Conservation (phyloP, 305 asterid species). For the Striga hermonthica region DNA sequence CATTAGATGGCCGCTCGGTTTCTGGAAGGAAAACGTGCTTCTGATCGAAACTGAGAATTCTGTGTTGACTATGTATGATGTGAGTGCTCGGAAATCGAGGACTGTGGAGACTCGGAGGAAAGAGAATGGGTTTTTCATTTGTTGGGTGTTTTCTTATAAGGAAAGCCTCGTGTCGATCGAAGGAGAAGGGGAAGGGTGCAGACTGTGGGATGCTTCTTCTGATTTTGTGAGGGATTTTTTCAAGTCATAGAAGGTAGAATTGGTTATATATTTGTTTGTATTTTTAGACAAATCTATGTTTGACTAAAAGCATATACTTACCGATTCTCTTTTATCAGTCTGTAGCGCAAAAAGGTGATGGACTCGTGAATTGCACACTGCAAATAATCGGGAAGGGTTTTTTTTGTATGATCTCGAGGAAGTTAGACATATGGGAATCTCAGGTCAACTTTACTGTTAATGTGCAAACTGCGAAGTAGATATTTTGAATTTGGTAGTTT, state of each 20-base stretch:
- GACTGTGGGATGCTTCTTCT: slow-evolving; percentile 38
- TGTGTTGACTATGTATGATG: slow-evolving; percentile 31
- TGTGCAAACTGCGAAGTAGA: too few species aligned
- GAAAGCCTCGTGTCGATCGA: slow-evolving; percentile 48
- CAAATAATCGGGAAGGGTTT: too few species aligned
- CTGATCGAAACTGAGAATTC: slow-evolving; percentile 33
- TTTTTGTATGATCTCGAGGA: too few species aligned
- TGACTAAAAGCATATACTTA: too few species aligned
- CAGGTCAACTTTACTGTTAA: too few species aligned
- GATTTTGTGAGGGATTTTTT: slow-evolving; percentile 34
- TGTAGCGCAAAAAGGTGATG: too few species aligned
- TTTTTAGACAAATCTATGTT: too few species aligned
- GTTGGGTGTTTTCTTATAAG: slow-evolving; percentile 41
- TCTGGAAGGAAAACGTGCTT: slow-evolving; percentile 40
- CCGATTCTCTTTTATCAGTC: too few species aligned
- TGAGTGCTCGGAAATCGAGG: slow-evolving; percentile 27
- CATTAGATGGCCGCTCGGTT: slow-evolving; percentile 37
- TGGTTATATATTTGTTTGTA: too few species aligned
- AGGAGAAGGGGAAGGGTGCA: slow-evolving; percentile 31
- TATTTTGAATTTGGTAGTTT: too few species aligned
- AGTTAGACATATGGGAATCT: too few species aligned
- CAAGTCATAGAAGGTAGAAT: slow-evolving; percentile 14
- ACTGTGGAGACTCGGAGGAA: slow-evolving; percentile 32
- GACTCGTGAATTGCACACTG: too few species aligned
- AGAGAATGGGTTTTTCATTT: slow-evolving; percentile 34